A percentile compares a stretch with the other conserved stretches of the same genome.
Evolutionary conservation across 257 asterid species (phyloP).

Genomic region (Solanum stenotomum): DNA sequence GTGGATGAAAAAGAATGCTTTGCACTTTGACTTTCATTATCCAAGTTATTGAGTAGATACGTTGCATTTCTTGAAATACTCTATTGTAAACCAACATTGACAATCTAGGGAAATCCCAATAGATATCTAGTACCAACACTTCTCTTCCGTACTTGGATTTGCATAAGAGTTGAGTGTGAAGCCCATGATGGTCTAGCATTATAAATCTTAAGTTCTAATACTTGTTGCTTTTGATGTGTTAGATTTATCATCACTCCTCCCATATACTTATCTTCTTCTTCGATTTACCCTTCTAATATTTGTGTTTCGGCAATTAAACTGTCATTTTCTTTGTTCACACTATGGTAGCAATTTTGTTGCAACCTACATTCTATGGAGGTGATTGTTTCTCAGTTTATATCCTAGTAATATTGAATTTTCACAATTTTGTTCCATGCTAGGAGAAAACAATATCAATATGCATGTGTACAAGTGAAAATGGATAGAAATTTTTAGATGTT

Average conservation of each 20-base stretch:
- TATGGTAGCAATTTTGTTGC: not conserved
- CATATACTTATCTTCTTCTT: not conserved
- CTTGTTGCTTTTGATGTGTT: not conserved
- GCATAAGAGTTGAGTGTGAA: not conserved
- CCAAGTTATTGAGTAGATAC: not conserved
- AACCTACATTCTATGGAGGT: not conserved
- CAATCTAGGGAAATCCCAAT: not conserved
- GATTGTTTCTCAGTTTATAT: not conserved
- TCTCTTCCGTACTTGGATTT: not conserved
- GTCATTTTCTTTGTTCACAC: not conserved
- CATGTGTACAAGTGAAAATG: not conserved
- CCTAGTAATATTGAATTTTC: not conserved
- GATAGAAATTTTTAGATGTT: not conserved
- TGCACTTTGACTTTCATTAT: not conserved
- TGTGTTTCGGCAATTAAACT: not conserved
- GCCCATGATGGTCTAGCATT: not conserved
- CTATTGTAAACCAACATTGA: not conserved
- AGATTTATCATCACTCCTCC: not conserved
- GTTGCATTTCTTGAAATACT: not conserved
- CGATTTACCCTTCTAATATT: not conserved
- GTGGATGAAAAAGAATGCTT: not conserved
- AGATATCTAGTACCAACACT: not conserved
- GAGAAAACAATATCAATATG: not conserved
- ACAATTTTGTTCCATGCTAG: not conserved
- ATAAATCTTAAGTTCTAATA: not conserved